Conservation (phyloP, 73 alveolate genomes). For the Paramecium sonneborni region DNA sequence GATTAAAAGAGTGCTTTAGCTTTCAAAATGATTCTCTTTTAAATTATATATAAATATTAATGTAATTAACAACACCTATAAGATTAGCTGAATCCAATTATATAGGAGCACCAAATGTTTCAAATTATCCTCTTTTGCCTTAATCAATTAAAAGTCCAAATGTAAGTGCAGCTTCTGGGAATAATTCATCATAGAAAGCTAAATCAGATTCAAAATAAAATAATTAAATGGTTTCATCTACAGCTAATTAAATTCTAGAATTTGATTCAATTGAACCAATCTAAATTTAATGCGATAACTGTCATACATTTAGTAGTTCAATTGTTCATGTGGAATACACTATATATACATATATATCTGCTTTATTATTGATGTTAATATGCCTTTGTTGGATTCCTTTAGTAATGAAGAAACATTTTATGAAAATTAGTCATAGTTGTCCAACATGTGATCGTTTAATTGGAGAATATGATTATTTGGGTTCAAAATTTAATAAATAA, state of each 20-base stretch:
- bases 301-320: slow-evolving; percentile 34
- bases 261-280: slow-evolving; percentile 23
- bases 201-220: not conserved
- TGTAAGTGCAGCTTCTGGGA: not conserved
- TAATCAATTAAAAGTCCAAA: not conserved
- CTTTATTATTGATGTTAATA: not conserved
- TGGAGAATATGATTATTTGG: not conserved
- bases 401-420: not conserved
- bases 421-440: not conserved
- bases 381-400: slow-evolving; percentile 44
- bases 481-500: not conserved
- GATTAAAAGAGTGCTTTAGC: not conserved
- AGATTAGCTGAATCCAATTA: not conserved
- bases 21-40: too few species aligned
- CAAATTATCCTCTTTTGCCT: not conserved
- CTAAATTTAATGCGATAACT: not conserved
- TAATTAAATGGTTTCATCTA: not conserved
- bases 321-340: not conserved
- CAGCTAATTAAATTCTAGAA: not conserved
- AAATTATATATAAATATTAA: not conserved
- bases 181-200: not conserved
- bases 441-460: slow-evolving; percentile 1
- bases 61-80: not conserved
- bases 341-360: not conserved
- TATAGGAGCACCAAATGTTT: not conserved